Base-by-base conservation (phyloP, 2,329 filamentous ascomycete genomes). In the Xylariaceae sp. region DNA sequence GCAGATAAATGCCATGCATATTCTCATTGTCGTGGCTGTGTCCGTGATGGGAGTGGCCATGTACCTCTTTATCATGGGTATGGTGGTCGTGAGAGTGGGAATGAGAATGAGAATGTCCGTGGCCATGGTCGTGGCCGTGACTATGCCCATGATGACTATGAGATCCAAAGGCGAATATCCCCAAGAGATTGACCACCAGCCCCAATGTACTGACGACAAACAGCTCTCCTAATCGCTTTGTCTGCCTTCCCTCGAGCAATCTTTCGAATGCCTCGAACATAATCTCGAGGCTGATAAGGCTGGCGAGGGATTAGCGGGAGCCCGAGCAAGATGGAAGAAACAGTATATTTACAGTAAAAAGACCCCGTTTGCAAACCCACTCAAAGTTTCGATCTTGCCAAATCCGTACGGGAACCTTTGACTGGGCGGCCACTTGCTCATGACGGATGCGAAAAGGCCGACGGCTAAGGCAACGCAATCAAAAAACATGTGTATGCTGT, bases 401-500 rank as follows among this genome's bases (percentile, higher is more conserved):
- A 96, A 94, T 0, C 94, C 94, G 66, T 97, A 97, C 0, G 94
- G 94, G 63, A 96, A 97, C 17, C 86, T 80, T 53, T 88, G 80
- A 67, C 88, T 96, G 1, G 91, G 88, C 1, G 92, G 91, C 92
- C 94, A 97, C 71, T 97, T 97, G 72, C 90, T 94, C 77, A 96
- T 90, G 6, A 99, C 91, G 1, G 93, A 88, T 28, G 94, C 94
- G 62, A 93, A 87, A 10, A 99, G 77, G 11, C 94, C 94, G 34
- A 99, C 91, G 1, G 89, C 83, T 28, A 99, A 80, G 17, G 93
- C 94, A 34, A 97, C 85, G 61, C 94, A 99, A 71, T 99, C 94
- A 63, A 99, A 97, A 65, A 99, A 93, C 94, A 99, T 99, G 73
- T 99, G 94, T 57, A 99, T 94, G 64, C 92, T 97, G 71, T 99